phyloP scores from a whole-genome alignment of 129 eudicot genomes.

The Centella asiatica region DNA sequence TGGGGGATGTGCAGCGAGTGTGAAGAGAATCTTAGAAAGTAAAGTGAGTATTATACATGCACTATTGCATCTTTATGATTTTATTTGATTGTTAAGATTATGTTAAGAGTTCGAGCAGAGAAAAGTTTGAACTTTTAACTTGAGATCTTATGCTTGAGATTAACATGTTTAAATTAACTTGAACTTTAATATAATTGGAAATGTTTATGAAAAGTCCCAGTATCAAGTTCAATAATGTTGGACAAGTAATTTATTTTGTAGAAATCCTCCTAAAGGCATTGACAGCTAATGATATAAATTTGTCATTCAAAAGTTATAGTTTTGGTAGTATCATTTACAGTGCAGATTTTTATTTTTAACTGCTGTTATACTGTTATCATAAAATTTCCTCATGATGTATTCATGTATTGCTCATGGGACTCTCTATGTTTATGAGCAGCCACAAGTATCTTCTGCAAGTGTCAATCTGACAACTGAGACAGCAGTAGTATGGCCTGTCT shows the following conservation, averaged over 20 bases:
- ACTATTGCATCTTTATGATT: constrained; percentile 5
- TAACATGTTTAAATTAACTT: no score
- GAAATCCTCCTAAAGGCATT: background rate
- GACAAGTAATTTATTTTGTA: background rate
- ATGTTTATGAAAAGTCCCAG: background rate
- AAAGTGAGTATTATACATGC: constrained; percentile 44
- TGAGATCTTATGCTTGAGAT: background rate
- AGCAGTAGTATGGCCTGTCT: constrained; percentile 86
- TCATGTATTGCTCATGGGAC: background rate
- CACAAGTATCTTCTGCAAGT: constrained; percentile 84
- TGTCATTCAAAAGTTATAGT: no score
- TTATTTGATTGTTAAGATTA: constrained; percentile 1
- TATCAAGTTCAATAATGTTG: background rate
- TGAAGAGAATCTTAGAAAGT: constrained; percentile 83
- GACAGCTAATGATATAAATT: background rate
- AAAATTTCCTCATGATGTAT: background rate
- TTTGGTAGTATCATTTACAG: background rate
- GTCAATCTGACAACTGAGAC: constrained; percentile 96
- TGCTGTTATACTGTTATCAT: no score
- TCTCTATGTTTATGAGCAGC: constrained; percentile 42
- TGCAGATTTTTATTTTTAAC: no score
- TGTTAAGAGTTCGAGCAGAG: background rate
- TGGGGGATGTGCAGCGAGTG: constrained; percentile 97
- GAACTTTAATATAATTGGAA: background rate
- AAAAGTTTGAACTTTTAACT: background rate